Base-by-base conservation (phyloP, 2,329 filamentous ascomycete genomes). In the Clonostachys rosea region DNA sequence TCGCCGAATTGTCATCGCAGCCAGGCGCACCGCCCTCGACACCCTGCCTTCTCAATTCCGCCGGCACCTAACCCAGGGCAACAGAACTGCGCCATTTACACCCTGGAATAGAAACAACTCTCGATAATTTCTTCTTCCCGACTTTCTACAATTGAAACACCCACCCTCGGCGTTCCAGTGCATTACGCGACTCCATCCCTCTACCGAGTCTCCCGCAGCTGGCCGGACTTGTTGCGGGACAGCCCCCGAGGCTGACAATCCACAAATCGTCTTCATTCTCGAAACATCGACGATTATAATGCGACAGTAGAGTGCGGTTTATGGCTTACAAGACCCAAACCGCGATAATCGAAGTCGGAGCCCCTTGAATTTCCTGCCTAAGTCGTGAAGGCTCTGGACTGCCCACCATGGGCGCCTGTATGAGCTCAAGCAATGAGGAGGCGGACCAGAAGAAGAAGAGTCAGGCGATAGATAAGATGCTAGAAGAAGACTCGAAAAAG, bases 371-470 rank as follows among this genome's bases (percentile, higher is more conserved):
- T n/a, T 36, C 16, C 20, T 20, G 13, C 34, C 37, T 2, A 43
- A 40, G n/a, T 40, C 14, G 17, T n/a, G 35, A 35, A 18, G 9
- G 14, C 20, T 34, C 44, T 41, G 9, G 35, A 45, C 13, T 35
- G 16, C 47, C 45, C 71, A 80, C 64, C 60, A 99, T 99, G 94
- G 94, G 94, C 70, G 82, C 81, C 60, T 99, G 94, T 76, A 89
- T 95, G 82, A 96, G 90, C 72, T 86, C 86, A 56, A 87, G 81
- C 66, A 86, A 86, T 65, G 91, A 91, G 66, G 90, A 95, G 74
- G 83, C 79, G 66, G 91, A 96, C 65, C 86, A 91, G 78, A 96
- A 94, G 81, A 96, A 97, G 78, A 84, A 88, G 70, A 96, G 91
- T 69, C 91, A 96, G 71, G 87, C 87, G 67, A 99, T 99, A 64